phyloP scores from a whole-genome alignment of 139 green algal genomes.

The Yamagishiella unicocca region DNA sequence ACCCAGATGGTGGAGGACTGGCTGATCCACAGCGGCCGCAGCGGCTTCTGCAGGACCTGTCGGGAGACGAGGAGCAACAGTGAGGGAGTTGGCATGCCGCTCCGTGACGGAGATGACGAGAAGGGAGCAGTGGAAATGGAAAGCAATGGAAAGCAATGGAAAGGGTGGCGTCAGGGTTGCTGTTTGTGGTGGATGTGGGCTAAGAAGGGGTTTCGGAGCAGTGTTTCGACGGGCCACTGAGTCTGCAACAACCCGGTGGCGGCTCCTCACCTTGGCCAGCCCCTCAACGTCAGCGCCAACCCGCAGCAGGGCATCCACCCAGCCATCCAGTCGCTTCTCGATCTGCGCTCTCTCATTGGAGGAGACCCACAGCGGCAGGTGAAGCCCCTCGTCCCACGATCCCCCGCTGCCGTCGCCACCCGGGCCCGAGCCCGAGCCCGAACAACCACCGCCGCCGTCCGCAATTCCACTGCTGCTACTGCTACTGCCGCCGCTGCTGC shows the following conservation, averaged over 20 bases:
- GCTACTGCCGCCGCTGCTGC: conserved; percentile 5
- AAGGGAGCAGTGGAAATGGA: too few species aligned
- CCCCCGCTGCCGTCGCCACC: not conserved
- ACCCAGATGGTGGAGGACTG: conserved; percentile 83
- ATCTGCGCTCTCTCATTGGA: conserved; percentile 82
- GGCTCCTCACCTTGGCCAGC: conserved; percentile 39
- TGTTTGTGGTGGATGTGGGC: too few species aligned
- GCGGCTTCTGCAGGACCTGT: conserved; percentile 85
- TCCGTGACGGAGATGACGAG: too few species aligned
- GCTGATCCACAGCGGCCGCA: conserved; percentile 92
- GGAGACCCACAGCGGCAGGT: conserved; percentile 91
- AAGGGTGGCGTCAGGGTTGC: too few species aligned
- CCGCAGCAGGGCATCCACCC: conserved; percentile 76
- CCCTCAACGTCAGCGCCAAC: conserved; percentile 61
- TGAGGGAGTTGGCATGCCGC: too few species aligned
- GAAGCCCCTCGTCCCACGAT: conserved; percentile 71
- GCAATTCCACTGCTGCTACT: not conserved
- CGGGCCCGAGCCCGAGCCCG: not conserved
- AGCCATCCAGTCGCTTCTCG: conserved; percentile 79
- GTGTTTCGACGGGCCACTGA: too few species aligned
- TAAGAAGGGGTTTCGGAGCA: too few species aligned
- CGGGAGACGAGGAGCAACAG: not conserved
- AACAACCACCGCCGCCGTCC: not conserved
- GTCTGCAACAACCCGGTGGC: not conserved
- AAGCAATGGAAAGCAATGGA: too few species aligned